These are phyloP conservation scores for Blastomyces parvus DNA, from an alignment of 2,329 filamentous ascomycete genomes.

Conservation along the genomic window DNA sequence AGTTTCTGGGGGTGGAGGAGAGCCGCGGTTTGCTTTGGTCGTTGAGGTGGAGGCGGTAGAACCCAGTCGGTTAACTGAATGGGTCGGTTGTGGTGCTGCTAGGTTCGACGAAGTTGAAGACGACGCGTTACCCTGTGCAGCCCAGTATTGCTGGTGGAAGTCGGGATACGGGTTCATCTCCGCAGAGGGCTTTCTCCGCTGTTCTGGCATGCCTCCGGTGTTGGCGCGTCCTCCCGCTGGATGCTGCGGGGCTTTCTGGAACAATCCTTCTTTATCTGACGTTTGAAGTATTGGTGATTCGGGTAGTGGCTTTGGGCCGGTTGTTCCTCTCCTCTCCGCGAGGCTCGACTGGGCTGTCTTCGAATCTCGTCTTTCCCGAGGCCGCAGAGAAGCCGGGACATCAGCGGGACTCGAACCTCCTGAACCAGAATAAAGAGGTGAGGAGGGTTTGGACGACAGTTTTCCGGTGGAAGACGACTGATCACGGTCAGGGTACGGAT, in stretches of 20 bases:
- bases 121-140: constrained; percentile 36
- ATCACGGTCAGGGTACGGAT: constrained; percentile 28
- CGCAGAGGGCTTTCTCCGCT: constrained; percentile 17
- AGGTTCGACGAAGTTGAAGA: constrained; percentile 29
- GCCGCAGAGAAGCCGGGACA: constrained; percentile 34
- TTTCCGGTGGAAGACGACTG: constrained; percentile 17
- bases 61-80: constrained; percentile 51
- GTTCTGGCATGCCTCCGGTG: constrained; percentile 6
- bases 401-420: constrained; percentile 27
- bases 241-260: constrained; percentile 52
- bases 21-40: constrained; percentile 81
- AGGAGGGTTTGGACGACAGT: constrained; percentile 18
- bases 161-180: constrained; percentile 39
- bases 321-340: constrained; percentile 65
- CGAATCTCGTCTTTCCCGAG: constrained; percentile 43
- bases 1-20: constrained; percentile 89
- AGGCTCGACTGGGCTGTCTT: constrained; percentile 49
- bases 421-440: constrained; percentile 23
- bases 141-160: constrained; percentile 55
- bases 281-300: constrained; percentile 69
- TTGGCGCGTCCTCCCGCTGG: constrained; percentile 30
- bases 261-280: constrained; percentile 70
- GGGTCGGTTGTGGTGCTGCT: constrained; percentile 42
- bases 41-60: constrained; percentile 92
- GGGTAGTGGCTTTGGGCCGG: constrained; percentile 64